A percentile compares a stretch with the other conserved stretches of the same genome.
Evolutionary conservation across 2,329 filamentous ascomycete species (phyloP).

Genomic region (Neoarthrinium moseri): DNA sequence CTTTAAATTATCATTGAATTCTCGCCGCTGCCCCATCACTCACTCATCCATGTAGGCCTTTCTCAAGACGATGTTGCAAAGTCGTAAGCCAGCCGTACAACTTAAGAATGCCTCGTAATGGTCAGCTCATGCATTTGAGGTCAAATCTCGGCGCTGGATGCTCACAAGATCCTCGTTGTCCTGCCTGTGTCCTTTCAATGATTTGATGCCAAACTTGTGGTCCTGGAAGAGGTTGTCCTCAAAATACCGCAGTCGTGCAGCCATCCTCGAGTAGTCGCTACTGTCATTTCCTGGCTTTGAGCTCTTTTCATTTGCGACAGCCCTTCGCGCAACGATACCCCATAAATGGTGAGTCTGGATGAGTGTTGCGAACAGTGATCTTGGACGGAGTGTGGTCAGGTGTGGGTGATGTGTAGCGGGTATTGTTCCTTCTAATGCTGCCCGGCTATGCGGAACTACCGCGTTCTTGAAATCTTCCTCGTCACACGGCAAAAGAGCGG

Average conservation of each 20-base stretch:
- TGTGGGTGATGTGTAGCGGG: slow-evolving; percentile 45
- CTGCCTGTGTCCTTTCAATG: slow-evolving; percentile 44
- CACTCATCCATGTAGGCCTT: slow-evolving; percentile 54
- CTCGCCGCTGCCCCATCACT: slow-evolving; percentile 14
- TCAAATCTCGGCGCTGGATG: neutral
- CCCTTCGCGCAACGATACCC: slow-evolving; percentile 49
- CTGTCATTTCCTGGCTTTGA: slow-evolving; percentile 43
- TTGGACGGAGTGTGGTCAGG: slow-evolving; percentile 39
- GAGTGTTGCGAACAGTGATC: slow-evolving; percentile 54
- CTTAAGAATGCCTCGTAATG: slow-evolving; percentile 48
- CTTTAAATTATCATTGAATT: no score
- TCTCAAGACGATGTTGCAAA: slow-evolving; percentile 56
- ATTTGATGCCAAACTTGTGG: slow-evolving; percentile 44
- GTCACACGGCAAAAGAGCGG: slow-evolving; percentile 50
- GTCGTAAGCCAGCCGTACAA: slow-evolving; percentile 52
- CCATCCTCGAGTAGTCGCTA: slow-evolving; percentile 47
- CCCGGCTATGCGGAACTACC: slow-evolving; percentile 45
- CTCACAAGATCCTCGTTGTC: slow-evolving; percentile 49
- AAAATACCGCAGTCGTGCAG: slow-evolving; percentile 43
- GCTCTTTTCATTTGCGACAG: slow-evolving; percentile 42
- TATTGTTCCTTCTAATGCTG: slow-evolving; percentile 52
- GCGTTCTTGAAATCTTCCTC: slow-evolving; percentile 51
- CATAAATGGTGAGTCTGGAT: slow-evolving; percentile 56
- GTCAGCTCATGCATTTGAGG: no score
- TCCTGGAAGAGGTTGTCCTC: slow-evolving; percentile 45